A percentile compares a stretch with the other conserved stretches of the same genome.
Conservation (phyloP, 139 green algal genomes). For the Picochlorum sp. region DNA sequence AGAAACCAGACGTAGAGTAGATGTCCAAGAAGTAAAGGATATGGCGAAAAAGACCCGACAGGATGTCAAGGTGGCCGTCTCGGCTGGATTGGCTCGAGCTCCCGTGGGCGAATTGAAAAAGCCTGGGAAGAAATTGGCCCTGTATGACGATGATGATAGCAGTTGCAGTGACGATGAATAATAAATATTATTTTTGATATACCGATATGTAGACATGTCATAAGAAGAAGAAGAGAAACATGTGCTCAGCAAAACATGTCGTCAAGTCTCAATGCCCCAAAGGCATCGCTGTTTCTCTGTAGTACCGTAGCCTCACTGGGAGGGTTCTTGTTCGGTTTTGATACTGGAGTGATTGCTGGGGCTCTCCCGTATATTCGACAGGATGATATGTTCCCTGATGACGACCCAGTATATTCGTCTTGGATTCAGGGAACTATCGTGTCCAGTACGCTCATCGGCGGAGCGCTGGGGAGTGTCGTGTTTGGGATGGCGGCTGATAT, state of each 20-base stretch:
- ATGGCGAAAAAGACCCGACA: background rate
- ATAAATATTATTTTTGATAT: background rate
- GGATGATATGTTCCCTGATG: constrained; percentile 38
- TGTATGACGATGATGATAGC: background rate
- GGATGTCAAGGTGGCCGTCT: constrained; percentile 3
- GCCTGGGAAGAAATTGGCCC: background rate
- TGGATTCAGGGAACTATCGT: constrained; percentile 44
- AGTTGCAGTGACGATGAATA: constrained; percentile 1
- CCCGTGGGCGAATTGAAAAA: background rate
- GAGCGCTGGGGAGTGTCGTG: constrained; percentile 33
- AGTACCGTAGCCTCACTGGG: background rate
- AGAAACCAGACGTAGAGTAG: constrained; percentile 38
- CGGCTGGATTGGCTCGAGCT: background rate
- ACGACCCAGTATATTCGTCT: constrained; percentile 9
- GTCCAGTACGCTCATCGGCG: constrained; percentile 34
- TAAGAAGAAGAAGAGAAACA: too few species aligned
- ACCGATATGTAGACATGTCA: background rate
- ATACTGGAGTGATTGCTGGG: constrained; percentile 43
- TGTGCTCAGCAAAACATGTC: too few species aligned
- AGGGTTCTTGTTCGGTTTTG: background rate
- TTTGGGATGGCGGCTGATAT: constrained; percentile 47
- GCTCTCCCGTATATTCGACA: constrained; percentile 66
- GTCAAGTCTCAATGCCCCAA: too few species aligned
- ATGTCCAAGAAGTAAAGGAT: constrained; percentile 34
- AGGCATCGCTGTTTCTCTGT: background rate